Percentiles rank a stretch among this genome's conserved stretches.
These are phyloP conservation scores for Kuraishia piskuri DNA, from an alignment of 805 yeast genomes.

Conservation along the genomic window DNA sequence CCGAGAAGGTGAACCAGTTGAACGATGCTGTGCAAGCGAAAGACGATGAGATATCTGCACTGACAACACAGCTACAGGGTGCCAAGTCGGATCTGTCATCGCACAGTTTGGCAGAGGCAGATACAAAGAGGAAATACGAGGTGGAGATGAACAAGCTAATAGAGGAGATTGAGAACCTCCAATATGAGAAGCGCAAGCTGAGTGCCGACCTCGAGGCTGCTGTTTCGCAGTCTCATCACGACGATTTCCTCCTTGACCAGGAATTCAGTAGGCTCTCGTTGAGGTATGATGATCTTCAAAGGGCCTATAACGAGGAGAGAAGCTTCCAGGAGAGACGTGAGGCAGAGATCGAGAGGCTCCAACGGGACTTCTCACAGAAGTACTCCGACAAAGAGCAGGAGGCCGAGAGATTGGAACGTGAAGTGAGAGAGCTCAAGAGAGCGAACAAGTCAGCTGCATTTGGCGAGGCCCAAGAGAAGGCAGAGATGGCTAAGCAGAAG, in stretches of 20 bases:
- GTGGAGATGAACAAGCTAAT: slow-evolving; percentile 22
- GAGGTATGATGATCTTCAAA: slow-evolving; percentile 24
- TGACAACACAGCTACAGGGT: slow-evolving; percentile 4
- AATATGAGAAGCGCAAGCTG: slow-evolving; percentile 26
- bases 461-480: slow-evolving; percentile 26
- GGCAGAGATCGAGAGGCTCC: slow-evolving; percentile 12
- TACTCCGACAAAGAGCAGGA: slow-evolving; percentile 28
- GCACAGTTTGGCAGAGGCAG: slow-evolving; percentile 8
- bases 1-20: slow-evolving; percentile 11
- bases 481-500: slow-evolving; percentile 26
- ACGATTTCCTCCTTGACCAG: slow-evolving; percentile 21
- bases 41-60: slow-evolving; percentile 6
- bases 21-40: slow-evolving; percentile 15
- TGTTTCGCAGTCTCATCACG: slow-evolving; percentile 7
- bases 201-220: slow-evolving; percentile 24
- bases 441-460: slow-evolving; percentile 15
- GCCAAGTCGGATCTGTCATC: neutral
- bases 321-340: slow-evolving; percentile 10
- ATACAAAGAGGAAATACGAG: slow-evolving; percentile 10
- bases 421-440: slow-evolving; percentile 24
- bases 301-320: slow-evolving; percentile 23
- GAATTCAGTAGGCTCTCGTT: slow-evolving; percentile 29
- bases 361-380: slow-evolving; percentile 15
- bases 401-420: slow-evolving; percentile 22
- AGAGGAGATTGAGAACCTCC: slow-evolving; percentile 26